phyloP scores from a whole-genome alignment of 345 rosid species.

The Raphanus sativus region DNA sequence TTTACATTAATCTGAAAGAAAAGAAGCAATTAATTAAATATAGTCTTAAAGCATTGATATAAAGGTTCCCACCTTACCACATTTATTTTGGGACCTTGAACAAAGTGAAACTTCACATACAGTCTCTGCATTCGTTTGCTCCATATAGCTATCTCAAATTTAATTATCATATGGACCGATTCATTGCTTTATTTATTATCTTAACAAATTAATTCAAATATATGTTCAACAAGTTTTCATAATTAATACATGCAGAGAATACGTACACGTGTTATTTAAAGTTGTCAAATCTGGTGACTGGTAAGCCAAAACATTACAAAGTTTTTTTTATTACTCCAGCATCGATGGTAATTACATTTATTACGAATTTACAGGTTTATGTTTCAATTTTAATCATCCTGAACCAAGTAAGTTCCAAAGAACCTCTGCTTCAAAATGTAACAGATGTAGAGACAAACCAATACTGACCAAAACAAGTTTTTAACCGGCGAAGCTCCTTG shows the following conservation, averaged over 20 bases:
- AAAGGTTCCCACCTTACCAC: slow-evolving; percentile 40
- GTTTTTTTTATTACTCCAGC: neutral
- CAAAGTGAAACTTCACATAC: slow-evolving; percentile 34
- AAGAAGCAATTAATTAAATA: slow-evolving; percentile 24
- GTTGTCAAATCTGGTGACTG: neutral
- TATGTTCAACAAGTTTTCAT: slow-evolving; percentile 29
- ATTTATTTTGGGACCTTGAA: slow-evolving; percentile 40
- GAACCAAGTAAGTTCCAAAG: slow-evolving; percentile 23
- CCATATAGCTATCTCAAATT: slow-evolving; percentile 30
- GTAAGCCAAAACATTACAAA: slow-evolving; percentile 2
- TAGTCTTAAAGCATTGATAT: slow-evolving; percentile 19
- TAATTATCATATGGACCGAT: slow-evolving; percentile 41
- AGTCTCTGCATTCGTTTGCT: slow-evolving; percentile 31
- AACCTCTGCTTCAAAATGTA: slow-evolving; percentile 39
- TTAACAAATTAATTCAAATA: slow-evolving; percentile 21
- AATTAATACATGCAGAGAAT: slow-evolving; percentile 9
- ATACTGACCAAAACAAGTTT: slow-evolving; percentile 34
- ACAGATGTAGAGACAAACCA: slow-evolving; percentile 36
- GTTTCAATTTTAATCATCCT: neutral
- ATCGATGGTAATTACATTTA: slow-evolving; percentile 4
- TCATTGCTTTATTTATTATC: slow-evolving; percentile 37
- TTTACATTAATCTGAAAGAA: slow-evolving; percentile 1
- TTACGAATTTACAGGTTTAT: slow-evolving; percentile 12
- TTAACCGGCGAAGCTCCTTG: slow-evolving; percentile 21
- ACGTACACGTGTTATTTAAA: neutral